A percentile compares a stretch with the other conserved stretches of the same genome.
phyloP scores from a whole-genome alignment of 2,329 filamentous ascomycete genomes.

The Colletotrichum sp. region DNA sequence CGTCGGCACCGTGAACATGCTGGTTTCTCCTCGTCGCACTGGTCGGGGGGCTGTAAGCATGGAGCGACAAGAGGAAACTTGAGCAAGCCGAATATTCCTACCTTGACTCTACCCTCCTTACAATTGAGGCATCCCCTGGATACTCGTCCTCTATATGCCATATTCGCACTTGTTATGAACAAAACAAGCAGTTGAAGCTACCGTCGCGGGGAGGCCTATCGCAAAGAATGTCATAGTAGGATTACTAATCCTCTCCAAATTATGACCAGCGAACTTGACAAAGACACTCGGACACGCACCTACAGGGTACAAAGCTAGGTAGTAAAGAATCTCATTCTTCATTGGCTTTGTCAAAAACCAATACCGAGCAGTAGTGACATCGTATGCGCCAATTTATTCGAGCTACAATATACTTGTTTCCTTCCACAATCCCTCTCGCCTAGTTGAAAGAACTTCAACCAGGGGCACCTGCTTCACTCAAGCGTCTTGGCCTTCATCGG shows the following conservation, averaged over 20 bases:
- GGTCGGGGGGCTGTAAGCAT: not conserved
- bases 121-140: not conserved
- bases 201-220: not conserved
- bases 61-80: not conserved
- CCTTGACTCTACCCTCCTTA: not conserved
- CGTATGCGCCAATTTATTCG: not conserved
- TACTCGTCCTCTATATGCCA: not conserved
- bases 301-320: not conserved
- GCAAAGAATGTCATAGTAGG: not conserved
- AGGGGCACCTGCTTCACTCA: not conserved
- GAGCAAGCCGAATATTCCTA: not conserved
- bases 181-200: not conserved
- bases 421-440: not conserved
- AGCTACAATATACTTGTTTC: not conserved
- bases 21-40: not conserved
- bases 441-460: not conserved
- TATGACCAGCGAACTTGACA: not conserved
- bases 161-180: not conserved
- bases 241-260: not conserved
- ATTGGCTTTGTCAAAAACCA: not conserved
- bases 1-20: not conserved
- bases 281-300: not conserved
- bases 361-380: not conserved
- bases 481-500: not conserved
- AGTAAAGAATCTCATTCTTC: not conserved